Base-by-base conservation (phyloP, 2,329 filamentous ascomycete genomes). In the Triangularia setosa region DNA sequence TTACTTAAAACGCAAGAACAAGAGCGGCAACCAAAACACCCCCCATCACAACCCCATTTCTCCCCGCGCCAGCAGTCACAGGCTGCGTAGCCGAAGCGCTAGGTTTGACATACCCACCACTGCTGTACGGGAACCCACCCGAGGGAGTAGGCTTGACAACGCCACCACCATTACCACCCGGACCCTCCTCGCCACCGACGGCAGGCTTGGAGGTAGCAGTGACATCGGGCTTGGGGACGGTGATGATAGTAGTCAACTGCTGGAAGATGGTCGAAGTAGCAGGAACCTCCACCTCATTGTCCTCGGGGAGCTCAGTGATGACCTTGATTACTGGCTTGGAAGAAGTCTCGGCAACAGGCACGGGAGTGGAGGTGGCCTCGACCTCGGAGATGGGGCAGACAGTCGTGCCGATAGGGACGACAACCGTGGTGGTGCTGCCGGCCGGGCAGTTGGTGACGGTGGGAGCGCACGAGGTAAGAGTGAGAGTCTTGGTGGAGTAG, bases 381-480 rank as follows among this genome's bases (percentile, higher is more conserved):
- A 8, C 61, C 8, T 65, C 67, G 28, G 66, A 64, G 58, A 71
- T 64, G 58, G 70, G 70, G 71, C 75, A 76, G 59, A 75, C 69
- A 28, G 78, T 79, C 27, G 75, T 79, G 65, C 74, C 75, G 24
- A 77, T 60, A 21, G 75, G 64, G 48, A 78, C 72, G 14, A 69
- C 64, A 25, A 75, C 70, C 5, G 75, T 77, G 8, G 72, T 73
- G 52, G 75, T 70, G 27, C 71, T 68, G 61, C 75, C 72, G 64
- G 76, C 77, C 24, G 79, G 79, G 75, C 80, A 82, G 71, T 79
- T 72, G 8, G 74, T 69, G 35, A 73, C 70, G 7, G 69, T 74
- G 21, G 72, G 67, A 2, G 72, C 69, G 60, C 75, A 77, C 53
- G 67, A 69, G 35, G 72, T 77, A 64, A 78, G 69, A 25, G 75